A percentile compares a stretch with the other conserved stretches of the same genome.
Conservation (phyloP, 805 yeast species). For the Barnettozyma sucrosica region DNA sequence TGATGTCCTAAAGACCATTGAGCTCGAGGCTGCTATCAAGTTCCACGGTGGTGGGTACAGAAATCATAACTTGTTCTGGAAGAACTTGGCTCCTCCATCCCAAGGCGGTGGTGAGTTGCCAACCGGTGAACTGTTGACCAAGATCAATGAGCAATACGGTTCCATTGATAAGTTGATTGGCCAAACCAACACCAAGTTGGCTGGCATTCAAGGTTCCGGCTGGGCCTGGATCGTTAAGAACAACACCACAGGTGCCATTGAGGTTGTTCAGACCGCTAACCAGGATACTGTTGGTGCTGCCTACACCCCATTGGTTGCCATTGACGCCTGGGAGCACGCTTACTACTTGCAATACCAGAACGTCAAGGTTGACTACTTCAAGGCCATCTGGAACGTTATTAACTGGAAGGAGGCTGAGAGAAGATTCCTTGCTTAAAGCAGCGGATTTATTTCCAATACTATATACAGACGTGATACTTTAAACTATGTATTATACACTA, state of each 20-base stretch:
- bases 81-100: constrained; percentile 70
- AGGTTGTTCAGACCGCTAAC: constrained; percentile 75
- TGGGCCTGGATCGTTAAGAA: constrained; percentile 92
- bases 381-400: constrained; percentile 90
- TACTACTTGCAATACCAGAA: constrained; percentile 91
- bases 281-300: constrained; percentile 76
- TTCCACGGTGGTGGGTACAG: constrained; percentile 91
- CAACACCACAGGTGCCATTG: constrained; percentile 66
- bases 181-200: constrained; percentile 62
- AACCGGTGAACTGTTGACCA: constrained; percentile 51
- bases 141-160: constrained; percentile 62
- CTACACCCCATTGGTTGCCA: constrained; percentile 73
- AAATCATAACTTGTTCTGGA: constrained; percentile 86
- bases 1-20: constrained; percentile 54
- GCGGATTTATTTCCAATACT: not conserved
- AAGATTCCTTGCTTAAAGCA: constrained; percentile 43
- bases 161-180: constrained; percentile 61
- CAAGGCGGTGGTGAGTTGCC: constrained; percentile 70
- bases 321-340: constrained; percentile 97
- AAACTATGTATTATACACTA: not conserved
- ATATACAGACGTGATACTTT: not conserved
- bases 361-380: constrained; percentile 86
- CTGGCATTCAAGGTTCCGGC: constrained; percentile 92
- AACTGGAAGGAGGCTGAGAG: constrained; percentile 89
- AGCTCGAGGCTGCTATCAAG: constrained; percentile 68